phyloP scores from a whole-genome alignment of 768 basidiomycete genomes.

The Hypholoma fasciculare region DNA sequence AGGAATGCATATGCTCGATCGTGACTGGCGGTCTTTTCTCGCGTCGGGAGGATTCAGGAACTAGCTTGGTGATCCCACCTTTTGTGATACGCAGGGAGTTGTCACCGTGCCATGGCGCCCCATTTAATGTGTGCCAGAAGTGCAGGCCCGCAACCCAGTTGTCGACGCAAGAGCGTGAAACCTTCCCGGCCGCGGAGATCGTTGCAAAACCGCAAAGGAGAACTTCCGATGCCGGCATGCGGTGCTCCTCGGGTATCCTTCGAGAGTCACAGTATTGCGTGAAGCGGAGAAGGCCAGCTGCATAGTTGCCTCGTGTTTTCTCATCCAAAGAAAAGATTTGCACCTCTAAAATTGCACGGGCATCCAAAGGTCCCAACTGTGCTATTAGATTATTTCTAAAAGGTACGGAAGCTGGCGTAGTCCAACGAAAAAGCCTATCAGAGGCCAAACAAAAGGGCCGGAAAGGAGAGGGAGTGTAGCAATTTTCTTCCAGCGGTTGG shows the following conservation, averaged over 20 bases:
- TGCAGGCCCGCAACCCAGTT: conserved; percentile 13
- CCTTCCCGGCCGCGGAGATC: not conserved
- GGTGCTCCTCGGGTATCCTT: conserved; percentile 11
- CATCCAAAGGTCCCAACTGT: not conserved
- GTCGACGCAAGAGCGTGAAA: not conserved
- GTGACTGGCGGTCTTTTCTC: conserved; percentile 1
- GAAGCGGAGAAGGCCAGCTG: conserved; percentile 18
- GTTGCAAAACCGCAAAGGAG: conserved; percentile 13
- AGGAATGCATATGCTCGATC: conserved; percentile 12
- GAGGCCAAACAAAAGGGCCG: too few species aligned
- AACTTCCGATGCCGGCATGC: conserved; percentile 19
- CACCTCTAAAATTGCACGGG: not conserved
- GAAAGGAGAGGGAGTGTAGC: too few species aligned
- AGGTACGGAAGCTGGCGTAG: too few species aligned
- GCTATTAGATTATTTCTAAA: not conserved
- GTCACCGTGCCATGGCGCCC: conserved; percentile 5
- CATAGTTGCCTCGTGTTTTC: conserved; percentile 10
- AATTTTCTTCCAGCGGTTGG: too few species aligned
- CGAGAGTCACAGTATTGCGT: conserved; percentile 21
- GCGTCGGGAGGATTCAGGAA: conserved; percentile 5
- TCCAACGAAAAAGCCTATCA: too few species aligned
- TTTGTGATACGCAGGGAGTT: not conserved
- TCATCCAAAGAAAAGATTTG: not conserved
- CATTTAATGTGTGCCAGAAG: conserved; percentile 13
- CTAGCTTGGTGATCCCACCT: not conserved